Evolutionary conservation across 345 rosid species (phyloP).

Genomic region (Brassica nigra): DNA sequence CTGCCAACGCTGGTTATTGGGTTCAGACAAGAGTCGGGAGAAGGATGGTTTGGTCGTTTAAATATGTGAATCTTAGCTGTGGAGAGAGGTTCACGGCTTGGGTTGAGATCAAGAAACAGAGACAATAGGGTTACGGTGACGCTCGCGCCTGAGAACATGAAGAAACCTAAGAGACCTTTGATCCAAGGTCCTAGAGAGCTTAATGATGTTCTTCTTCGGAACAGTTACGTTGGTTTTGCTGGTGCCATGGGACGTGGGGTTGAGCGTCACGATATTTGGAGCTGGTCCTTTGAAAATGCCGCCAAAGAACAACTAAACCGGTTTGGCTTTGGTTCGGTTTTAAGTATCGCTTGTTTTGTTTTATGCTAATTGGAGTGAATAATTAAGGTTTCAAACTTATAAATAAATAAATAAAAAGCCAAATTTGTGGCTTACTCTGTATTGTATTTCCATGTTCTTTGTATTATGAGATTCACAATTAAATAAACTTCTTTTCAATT

Average conservation of each 20-base stretch:
- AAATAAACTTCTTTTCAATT: too few species aligned
- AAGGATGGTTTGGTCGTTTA: conserved; percentile 32
- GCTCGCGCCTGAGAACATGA: conserved; percentile 29
- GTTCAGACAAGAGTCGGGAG: conserved; percentile 35
- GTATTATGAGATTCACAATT: too few species aligned
- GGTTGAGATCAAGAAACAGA: conserved; percentile 36
- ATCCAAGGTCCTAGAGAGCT: conserved; percentile 32
- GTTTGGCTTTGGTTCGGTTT: background rate
- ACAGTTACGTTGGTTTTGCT: conserved; percentile 35
- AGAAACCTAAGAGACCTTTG: conserved; percentile 42
- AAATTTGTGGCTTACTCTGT: conserved; percentile 1
- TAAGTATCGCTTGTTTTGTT: background rate
- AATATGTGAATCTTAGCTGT: conserved; percentile 33
- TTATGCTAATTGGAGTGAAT: background rate
- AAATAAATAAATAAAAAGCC: conserved; percentile 25
- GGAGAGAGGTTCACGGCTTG: conserved; percentile 38
- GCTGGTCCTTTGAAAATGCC: conserved; percentile 31
- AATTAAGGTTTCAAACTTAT: background rate
- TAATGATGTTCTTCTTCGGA: conserved; percentile 27
- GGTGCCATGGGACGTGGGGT: conserved; percentile 38
- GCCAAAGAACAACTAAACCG: conserved; percentile 24
- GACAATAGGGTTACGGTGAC: conserved; percentile 30
- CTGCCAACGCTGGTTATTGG: conserved; percentile 35
- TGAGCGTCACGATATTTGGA: conserved; percentile 20
- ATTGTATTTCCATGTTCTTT: background rate